phyloP scores from a whole-genome alignment of 1,139 yeast species.

The Taphrina flavorubra region DNA sequence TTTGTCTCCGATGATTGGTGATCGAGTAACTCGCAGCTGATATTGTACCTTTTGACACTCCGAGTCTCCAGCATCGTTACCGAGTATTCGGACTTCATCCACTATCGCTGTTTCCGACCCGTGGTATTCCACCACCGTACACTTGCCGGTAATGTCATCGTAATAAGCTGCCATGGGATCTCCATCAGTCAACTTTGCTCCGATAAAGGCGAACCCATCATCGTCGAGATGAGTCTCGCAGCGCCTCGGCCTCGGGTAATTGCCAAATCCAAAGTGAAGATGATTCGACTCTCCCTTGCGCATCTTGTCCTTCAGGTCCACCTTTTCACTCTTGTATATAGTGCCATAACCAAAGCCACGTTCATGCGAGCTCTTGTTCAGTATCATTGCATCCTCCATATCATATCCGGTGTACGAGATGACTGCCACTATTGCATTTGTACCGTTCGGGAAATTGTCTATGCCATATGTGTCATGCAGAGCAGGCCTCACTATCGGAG shows the following conservation, averaged over 20 bases:
- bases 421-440: conserved; percentile 97
- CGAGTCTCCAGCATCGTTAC: conserved; percentile 72
- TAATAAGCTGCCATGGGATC: conserved; percentile 93
- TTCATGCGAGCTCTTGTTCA: conserved; percentile 95
- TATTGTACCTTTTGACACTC: conserved; percentile 87
- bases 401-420: conserved; percentile 98
- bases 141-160: conserved; percentile 89
- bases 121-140: conserved; percentile 90
- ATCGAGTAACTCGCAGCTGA: conserved; percentile 88
- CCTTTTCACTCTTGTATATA: conserved; percentile 89
- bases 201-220: conserved; percentile 93
- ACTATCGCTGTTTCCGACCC: conserved; percentile 93
- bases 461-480: conserved; percentile 94
- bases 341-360: conserved; percentile 98
- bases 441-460: conserved; percentile 99
- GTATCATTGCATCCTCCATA: conserved; percentile 99
- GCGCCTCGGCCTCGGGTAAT: conserved; percentile 85
- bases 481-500: conserved; percentile 94
- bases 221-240: conserved; percentile 88
- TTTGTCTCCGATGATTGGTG: conserved; percentile 96
- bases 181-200: conserved; percentile 87
- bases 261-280: conserved; percentile 93
- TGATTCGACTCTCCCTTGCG: conserved; percentile 93
- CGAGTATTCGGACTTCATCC: conserved; percentile 90
- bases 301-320: conserved; percentile 77